These are phyloP conservation scores for Talaromyces sp. DNA, from an alignment of 2,329 filamentous ascomycete genomes.

Conservation along the genomic window DNA sequence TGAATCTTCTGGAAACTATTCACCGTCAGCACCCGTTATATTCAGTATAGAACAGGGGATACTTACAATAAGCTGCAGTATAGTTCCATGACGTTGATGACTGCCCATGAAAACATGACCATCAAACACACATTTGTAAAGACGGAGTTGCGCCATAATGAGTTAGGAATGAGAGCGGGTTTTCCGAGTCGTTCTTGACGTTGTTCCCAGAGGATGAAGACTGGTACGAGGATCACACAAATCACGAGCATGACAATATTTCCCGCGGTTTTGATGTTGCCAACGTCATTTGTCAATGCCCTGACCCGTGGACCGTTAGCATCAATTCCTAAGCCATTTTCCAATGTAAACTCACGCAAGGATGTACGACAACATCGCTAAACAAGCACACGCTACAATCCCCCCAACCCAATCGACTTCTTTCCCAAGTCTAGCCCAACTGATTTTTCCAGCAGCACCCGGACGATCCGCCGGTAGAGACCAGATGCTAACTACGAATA, in stretches of 20 bases:
- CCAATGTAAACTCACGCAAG: slow-evolving; percentile 21
- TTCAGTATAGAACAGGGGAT: background rate
- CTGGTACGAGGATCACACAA: slow-evolving; percentile 26
- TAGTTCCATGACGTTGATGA: slow-evolving; percentile 27
- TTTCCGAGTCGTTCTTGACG: slow-evolving; percentile 25
- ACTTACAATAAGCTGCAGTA: slow-evolving; percentile 26
- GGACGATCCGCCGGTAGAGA: slow-evolving; percentile 8
- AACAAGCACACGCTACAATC: slow-evolving; percentile 39
- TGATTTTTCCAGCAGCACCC: background rate
- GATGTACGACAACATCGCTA: slow-evolving; percentile 51
- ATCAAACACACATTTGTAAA: slow-evolving; percentile 33
- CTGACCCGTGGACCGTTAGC: background rate
- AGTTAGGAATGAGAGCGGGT: slow-evolving; percentile 35
- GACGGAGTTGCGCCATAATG: slow-evolving; percentile 30
- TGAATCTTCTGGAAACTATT: slow-evolving; percentile 49
- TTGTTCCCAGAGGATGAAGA: slow-evolving; percentile 27
- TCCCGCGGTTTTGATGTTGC: slow-evolving; percentile 12
- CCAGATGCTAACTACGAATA: slow-evolving; percentile 15
- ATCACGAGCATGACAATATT: slow-evolving; percentile 31
- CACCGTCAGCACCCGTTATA: background rate
- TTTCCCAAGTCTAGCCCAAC: background rate
- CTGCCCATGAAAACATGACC: slow-evolving; percentile 33
- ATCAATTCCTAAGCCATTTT: no score
- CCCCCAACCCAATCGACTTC: slow-evolving; percentile 53
- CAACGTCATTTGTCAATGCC: slow-evolving; percentile 12